These are phyloP conservation scores for Gossypium thurberi DNA, from an alignment of 345 rosid species.

Conservation along the genomic window DNA sequence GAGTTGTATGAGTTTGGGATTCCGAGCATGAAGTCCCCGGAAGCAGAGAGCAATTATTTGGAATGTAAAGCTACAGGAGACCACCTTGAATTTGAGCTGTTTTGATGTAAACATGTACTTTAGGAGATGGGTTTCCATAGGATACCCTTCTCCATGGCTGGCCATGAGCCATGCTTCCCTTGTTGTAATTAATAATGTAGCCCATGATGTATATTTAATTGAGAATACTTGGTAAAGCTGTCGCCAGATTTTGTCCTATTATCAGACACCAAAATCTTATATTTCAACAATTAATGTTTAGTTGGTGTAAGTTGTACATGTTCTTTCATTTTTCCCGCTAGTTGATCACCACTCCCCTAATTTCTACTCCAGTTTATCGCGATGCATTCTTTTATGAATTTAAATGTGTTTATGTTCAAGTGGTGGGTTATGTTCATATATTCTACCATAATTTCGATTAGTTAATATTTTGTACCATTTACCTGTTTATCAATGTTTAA, in stretches of 20 bases:
- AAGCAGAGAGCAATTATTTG: conserved; percentile 36
- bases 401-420: no score
- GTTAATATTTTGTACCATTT: no score
- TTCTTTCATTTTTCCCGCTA: no score
- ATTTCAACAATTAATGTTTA: no score
- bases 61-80: conserved; percentile 72
- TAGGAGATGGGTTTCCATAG: not conserved
- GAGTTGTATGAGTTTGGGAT: conserved; percentile 46
- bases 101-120: conserved; percentile 29
- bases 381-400: no score
- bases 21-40: conserved; percentile 25
- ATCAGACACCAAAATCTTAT: conserved; percentile 8
- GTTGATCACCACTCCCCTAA: no score
- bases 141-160: not conserved
- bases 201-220: conserved; percentile 29
- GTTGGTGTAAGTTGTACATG: no score
- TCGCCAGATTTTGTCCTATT: conserved; percentile 25
- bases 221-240: conserved; percentile 12
- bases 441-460: no score
- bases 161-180: not conserved
- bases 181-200: conserved; percentile 27
- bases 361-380: no score
- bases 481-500: no score
- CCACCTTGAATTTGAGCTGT: conserved; percentile 84
- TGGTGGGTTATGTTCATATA: no score